These are phyloP conservation scores for Prunus padus DNA, from an alignment of 306 rosid species.

Conservation along the genomic window DNA sequence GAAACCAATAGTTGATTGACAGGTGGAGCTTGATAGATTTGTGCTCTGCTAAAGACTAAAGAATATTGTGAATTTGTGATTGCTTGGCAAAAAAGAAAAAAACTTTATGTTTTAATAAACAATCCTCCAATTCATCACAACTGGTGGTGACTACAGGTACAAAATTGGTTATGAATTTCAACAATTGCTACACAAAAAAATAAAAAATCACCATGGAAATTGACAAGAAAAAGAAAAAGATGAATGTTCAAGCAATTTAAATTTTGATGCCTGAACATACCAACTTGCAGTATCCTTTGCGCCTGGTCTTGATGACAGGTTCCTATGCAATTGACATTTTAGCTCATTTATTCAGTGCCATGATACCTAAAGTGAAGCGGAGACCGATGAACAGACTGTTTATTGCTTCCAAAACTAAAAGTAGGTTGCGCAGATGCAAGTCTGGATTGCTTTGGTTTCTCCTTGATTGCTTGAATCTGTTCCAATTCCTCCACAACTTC, in stretches of 20 bases:
- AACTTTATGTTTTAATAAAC: not conserved
- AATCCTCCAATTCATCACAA: slow-evolving; percentile 16
- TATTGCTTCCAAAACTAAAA: slow-evolving; percentile 4
- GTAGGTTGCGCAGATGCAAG: slow-evolving; percentile 5
- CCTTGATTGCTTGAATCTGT: slow-evolving; percentile 41
- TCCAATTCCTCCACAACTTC: slow-evolving; percentile 66
- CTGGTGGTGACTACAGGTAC: slow-evolving; percentile 10
- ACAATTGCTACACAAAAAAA: not conserved
- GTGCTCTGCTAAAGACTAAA: not conserved
- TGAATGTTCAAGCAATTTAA: not conserved
- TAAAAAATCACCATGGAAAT: not conserved
- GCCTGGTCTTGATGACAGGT: not conserved
- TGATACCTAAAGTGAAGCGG: slow-evolving; percentile 14
- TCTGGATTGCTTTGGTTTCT: slow-evolving; percentile 28
- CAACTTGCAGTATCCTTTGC: not conserved
- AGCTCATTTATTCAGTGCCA: slow-evolving; percentile 13
- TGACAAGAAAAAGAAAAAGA: slow-evolving; percentile 5
- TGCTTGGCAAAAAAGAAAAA: not conserved
- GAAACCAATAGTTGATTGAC: not conserved
- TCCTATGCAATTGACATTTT: not conserved
- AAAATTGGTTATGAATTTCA: slow-evolving; percentile 12
- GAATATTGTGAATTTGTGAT: not conserved
- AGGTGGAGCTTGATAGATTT: not conserved
- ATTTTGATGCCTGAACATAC: slow-evolving; percentile 5
- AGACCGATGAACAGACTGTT: not conserved